These are phyloP conservation scores for Candida oleophila DNA, from an alignment of 805 yeast species.

Conservation along the genomic window DNA sequence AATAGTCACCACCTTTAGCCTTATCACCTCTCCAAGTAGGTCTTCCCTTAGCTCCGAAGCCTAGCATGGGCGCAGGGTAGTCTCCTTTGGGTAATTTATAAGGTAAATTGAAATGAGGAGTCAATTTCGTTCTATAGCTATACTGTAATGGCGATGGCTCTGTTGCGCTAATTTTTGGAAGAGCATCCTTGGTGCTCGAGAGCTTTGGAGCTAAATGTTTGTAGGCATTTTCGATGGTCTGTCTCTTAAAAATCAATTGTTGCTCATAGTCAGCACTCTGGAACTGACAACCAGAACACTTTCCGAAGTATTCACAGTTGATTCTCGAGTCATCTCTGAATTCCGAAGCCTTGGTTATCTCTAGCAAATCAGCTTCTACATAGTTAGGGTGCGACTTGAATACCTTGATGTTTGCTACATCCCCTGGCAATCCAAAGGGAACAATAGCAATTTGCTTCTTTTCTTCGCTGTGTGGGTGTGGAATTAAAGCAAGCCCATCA, in stretches of 20 bases:
- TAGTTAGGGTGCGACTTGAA: conserved; percentile 75
- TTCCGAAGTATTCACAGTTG: conserved; percentile 82
- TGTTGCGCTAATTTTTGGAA: conserved; percentile 66
- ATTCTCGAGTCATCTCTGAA: conserved; percentile 57
- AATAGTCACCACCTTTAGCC: conserved; percentile 55
- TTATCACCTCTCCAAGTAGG: conserved; percentile 59
- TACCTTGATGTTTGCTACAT: conserved; percentile 63
- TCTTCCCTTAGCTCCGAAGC: conserved; percentile 85
- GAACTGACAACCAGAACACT: conserved; percentile 93
- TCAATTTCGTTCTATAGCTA: conserved; percentile 85
- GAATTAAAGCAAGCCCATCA: conserved; percentile 76
- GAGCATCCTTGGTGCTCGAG: conserved; percentile 26
- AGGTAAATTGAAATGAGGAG: conserved; percentile 92
- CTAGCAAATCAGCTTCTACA: conserved; percentile 72
- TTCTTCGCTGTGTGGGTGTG: conserved; percentile 49
- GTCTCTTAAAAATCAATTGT: conserved; percentile 70
- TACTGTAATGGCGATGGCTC: conserved; percentile 75
- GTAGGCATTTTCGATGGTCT: conserved; percentile 80
- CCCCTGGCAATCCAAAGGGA: conserved; percentile 91
- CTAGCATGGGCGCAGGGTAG: conserved; percentile 64
- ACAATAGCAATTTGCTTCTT: conserved; percentile 65
- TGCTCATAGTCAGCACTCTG: conserved; percentile 73
- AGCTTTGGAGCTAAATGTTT: conserved; percentile 67
- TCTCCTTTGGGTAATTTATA: conserved; percentile 38
- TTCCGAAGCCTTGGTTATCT: conserved; percentile 36